Percentiles rank a stretch among this genome's conserved stretches.
These are phyloP conservation scores for Cucumis cinereus DNA, from an alignment of 306 rosid species.

Conservation along the genomic window DNA sequence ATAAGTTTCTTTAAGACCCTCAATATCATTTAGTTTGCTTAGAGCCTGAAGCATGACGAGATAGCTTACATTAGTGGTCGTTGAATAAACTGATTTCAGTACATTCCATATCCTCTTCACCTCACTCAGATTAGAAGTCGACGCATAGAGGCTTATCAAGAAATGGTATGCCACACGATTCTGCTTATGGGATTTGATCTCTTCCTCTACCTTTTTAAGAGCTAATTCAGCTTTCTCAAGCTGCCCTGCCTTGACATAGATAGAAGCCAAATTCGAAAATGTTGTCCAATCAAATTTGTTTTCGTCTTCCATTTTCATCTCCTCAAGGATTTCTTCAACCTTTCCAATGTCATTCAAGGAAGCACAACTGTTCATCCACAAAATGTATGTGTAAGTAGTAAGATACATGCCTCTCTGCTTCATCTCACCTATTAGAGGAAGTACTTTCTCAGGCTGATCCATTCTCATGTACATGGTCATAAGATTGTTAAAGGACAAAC, in stretches of 20 bases:
- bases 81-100: constrained; percentile 31
- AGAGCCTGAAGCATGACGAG: constrained; percentile 59
- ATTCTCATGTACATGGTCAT: constrained; percentile 55
- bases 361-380: constrained; percentile 71
- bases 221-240: constrained; percentile 48
- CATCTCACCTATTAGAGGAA: constrained; percentile 32
- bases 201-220: constrained; percentile 39
- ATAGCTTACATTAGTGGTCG: constrained; percentile 46
- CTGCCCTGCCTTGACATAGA: constrained; percentile 49
- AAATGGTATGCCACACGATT: constrained; percentile 48
- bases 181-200: constrained; percentile 18
- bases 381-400: constrained; percentile 23
- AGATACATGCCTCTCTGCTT: constrained; percentile 40
- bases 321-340: constrained; percentile 39
- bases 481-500: constrained; percentile 41
- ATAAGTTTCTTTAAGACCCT: constrained; percentile 40
- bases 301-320: constrained; percentile 35
- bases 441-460: constrained; percentile 46
- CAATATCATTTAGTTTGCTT: constrained; percentile 42
- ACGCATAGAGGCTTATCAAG: constrained; percentile 54
- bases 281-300: constrained; percentile 42
- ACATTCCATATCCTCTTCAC: constrained; percentile 54
- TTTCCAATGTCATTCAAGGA: constrained; percentile 31
- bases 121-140: constrained; percentile 41
- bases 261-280: constrained; percentile 55